A percentile compares a stretch with the other conserved stretches of the same genome.
Conservation (phyloP, 441 rosid genomes). For the Arabidopsis hybrid region DNA sequence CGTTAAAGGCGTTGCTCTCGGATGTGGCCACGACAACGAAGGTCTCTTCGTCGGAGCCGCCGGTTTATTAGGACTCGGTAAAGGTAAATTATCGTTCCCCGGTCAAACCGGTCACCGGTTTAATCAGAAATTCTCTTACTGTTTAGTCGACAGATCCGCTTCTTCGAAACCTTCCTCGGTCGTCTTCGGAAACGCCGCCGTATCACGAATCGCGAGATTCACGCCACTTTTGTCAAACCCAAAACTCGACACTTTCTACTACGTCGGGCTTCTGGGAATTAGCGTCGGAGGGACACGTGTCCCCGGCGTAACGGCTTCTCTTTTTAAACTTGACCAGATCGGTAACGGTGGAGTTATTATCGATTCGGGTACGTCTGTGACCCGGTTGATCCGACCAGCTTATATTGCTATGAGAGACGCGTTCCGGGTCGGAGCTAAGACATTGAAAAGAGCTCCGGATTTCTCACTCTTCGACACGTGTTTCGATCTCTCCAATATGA, state of each 20-base stretch:
- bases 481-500: slow-evolving; percentile 75
- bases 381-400: slow-evolving; percentile 85
- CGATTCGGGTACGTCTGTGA: slow-evolving; percentile 93
- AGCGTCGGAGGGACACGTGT: slow-evolving; percentile 89
- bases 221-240: slow-evolving; percentile 81
- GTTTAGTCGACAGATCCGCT: slow-evolving; percentile 83
- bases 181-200: slow-evolving; percentile 75
- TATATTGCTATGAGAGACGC: slow-evolving; percentile 76
- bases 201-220: slow-evolving; percentile 72
- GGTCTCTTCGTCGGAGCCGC: slow-evolving; percentile 91
- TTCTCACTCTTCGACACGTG: slow-evolving; percentile 92
- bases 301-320: slow-evolving; percentile 62
- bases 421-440: slow-evolving; percentile 63
- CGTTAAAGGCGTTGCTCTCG: slow-evolving; percentile 72
- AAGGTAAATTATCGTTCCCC: slow-evolving; percentile 80
- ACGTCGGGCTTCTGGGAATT: slow-evolving; percentile 77
- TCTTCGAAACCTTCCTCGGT: slow-evolving; percentile 77
- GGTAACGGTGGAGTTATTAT: slow-evolving; percentile 92
- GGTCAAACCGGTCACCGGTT: slow-evolving; percentile 79
- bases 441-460: slow-evolving; percentile 67
- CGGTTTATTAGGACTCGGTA: slow-evolving; percentile 84
- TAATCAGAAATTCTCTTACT: slow-evolving; percentile 78
- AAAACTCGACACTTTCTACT: slow-evolving; percentile 90
- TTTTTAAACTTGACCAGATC: slow-evolving; percentile 69
- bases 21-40: slow-evolving; percentile 89